phyloP scores from a whole-genome alignment of 164 flowering plant species.

The Echeveria elegans region DNA sequence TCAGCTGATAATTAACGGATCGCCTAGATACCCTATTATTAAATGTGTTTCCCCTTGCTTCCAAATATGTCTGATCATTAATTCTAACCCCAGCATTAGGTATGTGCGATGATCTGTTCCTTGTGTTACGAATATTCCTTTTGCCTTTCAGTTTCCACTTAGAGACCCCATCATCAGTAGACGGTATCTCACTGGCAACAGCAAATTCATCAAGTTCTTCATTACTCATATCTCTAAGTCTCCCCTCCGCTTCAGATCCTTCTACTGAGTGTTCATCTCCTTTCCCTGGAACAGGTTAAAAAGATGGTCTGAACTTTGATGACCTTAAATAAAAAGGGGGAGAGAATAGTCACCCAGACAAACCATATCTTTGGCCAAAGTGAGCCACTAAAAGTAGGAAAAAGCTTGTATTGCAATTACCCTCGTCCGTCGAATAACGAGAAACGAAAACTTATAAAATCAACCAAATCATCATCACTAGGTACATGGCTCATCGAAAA shows the following conservation, averaged over 20 bases:
- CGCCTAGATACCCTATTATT: slow-evolving; percentile 19
- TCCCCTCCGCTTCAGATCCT: slow-evolving; percentile 25
- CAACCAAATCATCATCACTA: background rate
- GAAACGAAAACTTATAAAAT: background rate
- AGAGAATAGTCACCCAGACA: background rate
- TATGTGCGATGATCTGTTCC: slow-evolving; percentile 31
- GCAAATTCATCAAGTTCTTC: slow-evolving; percentile 51
- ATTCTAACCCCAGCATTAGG: slow-evolving; percentile 23
- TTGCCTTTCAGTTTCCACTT: slow-evolving; percentile 91
- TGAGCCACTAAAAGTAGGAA: background rate
- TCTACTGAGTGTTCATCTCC: slow-evolving; percentile 39
- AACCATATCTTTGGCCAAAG: background rate
- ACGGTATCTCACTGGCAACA: slow-evolving; percentile 30
- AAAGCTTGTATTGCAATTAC: background rate
- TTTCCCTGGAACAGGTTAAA: slow-evolving; percentile 5
- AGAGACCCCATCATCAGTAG: slow-evolving; percentile 48
- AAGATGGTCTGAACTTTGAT: slow-evolving; percentile 1
- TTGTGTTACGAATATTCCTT: slow-evolving; percentile 56
- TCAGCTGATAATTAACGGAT: slow-evolving; percentile 13
- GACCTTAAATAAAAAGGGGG: background rate
- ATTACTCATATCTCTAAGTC: slow-evolving; percentile 35
- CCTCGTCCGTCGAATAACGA: background rate
- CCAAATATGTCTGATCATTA: slow-evolving; percentile 18
- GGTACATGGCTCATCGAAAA: too few relatives aligned
- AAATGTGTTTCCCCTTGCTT: slow-evolving; percentile 19